Evolutionary conservation across 306 rosid genomes (phyloP).

Genomic region (Potentilla sterilis): DNA sequence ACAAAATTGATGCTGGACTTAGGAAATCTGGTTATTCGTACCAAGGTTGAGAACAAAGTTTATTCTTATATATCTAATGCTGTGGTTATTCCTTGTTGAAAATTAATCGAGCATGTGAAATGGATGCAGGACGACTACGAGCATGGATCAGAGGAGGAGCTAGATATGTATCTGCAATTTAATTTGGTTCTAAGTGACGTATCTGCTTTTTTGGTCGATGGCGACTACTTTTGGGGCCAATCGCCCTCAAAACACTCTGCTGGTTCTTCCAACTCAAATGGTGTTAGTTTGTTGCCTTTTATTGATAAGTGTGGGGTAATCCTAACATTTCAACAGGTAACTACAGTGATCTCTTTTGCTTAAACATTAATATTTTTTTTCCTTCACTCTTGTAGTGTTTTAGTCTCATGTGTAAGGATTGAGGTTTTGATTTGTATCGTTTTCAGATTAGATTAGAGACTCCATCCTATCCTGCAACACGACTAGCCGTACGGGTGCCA

Average conservation of each 20-base stretch:
- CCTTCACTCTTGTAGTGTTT: background rate
- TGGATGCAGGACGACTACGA: slow-evolving; percentile 64
- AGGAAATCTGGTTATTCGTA: slow-evolving; percentile 78
- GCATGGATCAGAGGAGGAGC: slow-evolving; percentile 50
- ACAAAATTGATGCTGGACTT: slow-evolving; percentile 89
- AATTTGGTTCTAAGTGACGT: slow-evolving; percentile 85
- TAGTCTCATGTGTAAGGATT: background rate
- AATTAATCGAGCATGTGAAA: slow-evolving; percentile 19
- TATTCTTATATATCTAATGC: slow-evolving; percentile 7
- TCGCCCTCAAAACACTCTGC: slow-evolving; percentile 34
- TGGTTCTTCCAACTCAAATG: slow-evolving; percentile 31
- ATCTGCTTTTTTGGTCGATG: slow-evolving; percentile 94
- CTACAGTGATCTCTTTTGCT: slow-evolving; percentile 17
- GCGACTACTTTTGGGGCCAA: slow-evolving; percentile 81
- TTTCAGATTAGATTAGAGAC: slow-evolving; percentile 66
- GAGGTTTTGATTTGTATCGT: slow-evolving; percentile 19
- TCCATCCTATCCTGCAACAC: slow-evolving; percentile 73
- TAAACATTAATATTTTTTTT: background rate
- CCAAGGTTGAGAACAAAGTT: slow-evolving; percentile 52
- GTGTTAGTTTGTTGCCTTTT: slow-evolving; percentile 63
- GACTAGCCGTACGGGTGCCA: slow-evolving; percentile 83
- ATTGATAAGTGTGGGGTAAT: slow-evolving; percentile 82
- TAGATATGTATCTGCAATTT: slow-evolving; percentile 78
- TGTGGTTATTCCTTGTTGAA: slow-evolving; percentile 12
- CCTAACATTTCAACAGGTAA: slow-evolving; percentile 83